These are phyloP conservation scores for Aristolochia fimbriata DNA, from an alignment of 164 flowering plant species.

Conservation along the genomic window DNA sequence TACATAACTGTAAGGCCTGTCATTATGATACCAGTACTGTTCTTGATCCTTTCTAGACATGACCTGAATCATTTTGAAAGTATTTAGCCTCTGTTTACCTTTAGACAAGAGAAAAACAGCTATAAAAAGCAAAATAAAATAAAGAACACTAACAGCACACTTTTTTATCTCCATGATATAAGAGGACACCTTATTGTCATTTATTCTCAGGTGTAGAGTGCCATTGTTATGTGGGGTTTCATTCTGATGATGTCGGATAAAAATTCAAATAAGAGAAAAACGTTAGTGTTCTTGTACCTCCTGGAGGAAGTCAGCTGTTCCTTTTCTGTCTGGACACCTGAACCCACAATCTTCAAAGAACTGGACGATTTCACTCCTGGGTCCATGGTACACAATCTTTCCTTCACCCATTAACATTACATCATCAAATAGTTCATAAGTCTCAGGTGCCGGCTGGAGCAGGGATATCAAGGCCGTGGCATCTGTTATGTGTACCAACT, in stretches of 20 bases:
- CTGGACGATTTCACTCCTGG: slow-evolving; percentile 22
- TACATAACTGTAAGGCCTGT: slow-evolving; percentile 34
- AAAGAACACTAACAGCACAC: neutral
- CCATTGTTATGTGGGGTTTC: too few relatives aligned
- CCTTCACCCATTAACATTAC: slow-evolving; percentile 50
- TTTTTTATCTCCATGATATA: too few relatives aligned
- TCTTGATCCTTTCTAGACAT: slow-evolving; percentile 56
- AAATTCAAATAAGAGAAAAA: too few relatives aligned
- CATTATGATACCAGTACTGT: slow-evolving; percentile 38
- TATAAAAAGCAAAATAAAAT: neutral
- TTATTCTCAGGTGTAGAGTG: too few relatives aligned
- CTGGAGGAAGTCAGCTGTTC: slow-evolving; percentile 45
- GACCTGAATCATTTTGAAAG: slow-evolving; percentile 26
- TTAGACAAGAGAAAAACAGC: neutral
- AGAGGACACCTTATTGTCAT: too few relatives aligned
- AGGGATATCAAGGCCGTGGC: slow-evolving; percentile 41
- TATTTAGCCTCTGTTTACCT: neutral
- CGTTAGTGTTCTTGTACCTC: slow-evolving; percentile 20
- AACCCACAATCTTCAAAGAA: slow-evolving; percentile 47
- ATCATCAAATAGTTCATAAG: slow-evolving; percentile 52
- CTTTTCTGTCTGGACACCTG: slow-evolving; percentile 47
- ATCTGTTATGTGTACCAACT: slow-evolving; percentile 36
- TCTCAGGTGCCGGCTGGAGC: slow-evolving; percentile 60
- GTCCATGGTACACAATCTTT: slow-evolving; percentile 43
- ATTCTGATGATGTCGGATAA: too few relatives aligned